Conservation (phyloP, 805 yeast genomes). For the Candida adriatica region DNA sequence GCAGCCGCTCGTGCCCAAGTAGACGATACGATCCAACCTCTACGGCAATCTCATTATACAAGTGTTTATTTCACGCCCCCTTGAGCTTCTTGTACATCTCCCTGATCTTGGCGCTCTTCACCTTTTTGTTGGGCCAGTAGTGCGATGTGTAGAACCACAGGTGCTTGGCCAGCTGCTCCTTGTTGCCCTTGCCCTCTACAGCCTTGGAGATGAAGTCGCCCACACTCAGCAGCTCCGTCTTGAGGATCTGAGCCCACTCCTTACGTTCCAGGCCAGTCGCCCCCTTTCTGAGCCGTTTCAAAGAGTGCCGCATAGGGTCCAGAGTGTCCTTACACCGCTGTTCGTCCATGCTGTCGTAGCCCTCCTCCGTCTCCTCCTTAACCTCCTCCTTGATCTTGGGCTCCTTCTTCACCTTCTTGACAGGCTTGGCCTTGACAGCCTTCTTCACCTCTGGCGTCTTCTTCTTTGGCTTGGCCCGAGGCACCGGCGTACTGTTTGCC, state of each 20-base stretch:
- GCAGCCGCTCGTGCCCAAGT: no score
- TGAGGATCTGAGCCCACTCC: constrained; percentile 70
- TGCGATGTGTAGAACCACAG: constrained; percentile 79
- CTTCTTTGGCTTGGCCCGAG: constrained; percentile 15
- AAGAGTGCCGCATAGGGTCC: constrained; percentile 61
- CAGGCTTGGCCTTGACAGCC: constrained; percentile 12
- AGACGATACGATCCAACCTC: no score
- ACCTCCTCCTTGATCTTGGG: neutral
- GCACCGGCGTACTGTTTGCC: constrained; percentile 22
- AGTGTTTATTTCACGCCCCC: constrained; percentile 1
- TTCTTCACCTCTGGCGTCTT: constrained; percentile 23
- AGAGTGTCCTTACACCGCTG: constrained; percentile 51
- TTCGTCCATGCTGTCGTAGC: constrained; percentile 77
- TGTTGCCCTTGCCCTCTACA: constrained; percentile 25
- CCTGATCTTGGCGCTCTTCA: constrained; percentile 62
- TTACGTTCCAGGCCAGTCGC: constrained; percentile 64
- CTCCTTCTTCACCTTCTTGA: constrained; percentile 2
- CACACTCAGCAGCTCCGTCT: constrained; percentile 59
- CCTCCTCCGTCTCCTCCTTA: constrained; percentile 27
- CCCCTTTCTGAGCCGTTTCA: constrained; percentile 63
- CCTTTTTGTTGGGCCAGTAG: constrained; percentile 78
- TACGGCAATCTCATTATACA: no score
- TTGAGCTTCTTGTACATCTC: constrained; percentile 69
- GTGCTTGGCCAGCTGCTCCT: constrained; percentile 47
- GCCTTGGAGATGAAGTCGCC: constrained; percentile 61